A percentile compares a stretch with the other conserved stretches of the same genome.
Conservation (phyloP, 768 basidiomycete genomes). For the Boletus reticulatus region DNA sequence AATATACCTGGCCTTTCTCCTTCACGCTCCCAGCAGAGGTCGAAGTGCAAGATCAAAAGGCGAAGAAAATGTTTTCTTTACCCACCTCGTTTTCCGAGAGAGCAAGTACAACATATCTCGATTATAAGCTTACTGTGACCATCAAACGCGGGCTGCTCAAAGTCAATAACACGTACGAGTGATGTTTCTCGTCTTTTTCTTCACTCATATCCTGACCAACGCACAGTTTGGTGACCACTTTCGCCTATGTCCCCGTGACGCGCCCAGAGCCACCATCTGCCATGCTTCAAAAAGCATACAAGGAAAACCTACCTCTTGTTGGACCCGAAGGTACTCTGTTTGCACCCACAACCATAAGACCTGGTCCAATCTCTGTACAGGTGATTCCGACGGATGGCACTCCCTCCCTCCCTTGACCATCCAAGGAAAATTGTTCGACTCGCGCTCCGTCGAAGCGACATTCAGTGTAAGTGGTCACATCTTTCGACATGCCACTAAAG, state of each 20-base stretch:
- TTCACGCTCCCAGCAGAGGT: slow-evolving; percentile 46
- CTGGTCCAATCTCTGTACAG: slow-evolving; percentile 9
- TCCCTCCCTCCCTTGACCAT: slow-evolving; percentile 30
- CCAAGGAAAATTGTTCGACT: slow-evolving; percentile 35
- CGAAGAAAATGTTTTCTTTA: slow-evolving; percentile 37
- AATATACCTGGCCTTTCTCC: slow-evolving; percentile 47
- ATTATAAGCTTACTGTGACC: slow-evolving; percentile 52
- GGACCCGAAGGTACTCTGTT: slow-evolving; percentile 31
- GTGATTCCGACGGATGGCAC: slow-evolving; percentile 42
- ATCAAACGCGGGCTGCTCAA: slow-evolving; percentile 48
- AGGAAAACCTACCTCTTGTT: slow-evolving; percentile 30
- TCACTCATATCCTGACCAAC: background rate
- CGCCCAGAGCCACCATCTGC: slow-evolving; percentile 36
- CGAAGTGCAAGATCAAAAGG: slow-evolving; percentile 36
- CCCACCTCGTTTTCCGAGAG: slow-evolving; percentile 57
- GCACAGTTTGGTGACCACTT: slow-evolving; percentile 31
- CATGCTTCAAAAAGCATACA: slow-evolving; percentile 36
- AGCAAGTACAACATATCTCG: slow-evolving; percentile 53
- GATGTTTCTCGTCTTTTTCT: background rate
- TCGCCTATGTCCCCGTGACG: slow-evolving; percentile 33
- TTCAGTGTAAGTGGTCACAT: slow-evolving; percentile 29
- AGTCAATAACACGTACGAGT: slow-evolving; percentile 47
- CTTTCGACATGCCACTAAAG: background rate
- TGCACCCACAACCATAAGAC: too few species aligned
- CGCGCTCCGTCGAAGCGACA: slow-evolving; percentile 28